Percentiles rank a stretch among this genome's conserved stretches.
phyloP scores from a whole-genome alignment of 192 early-diverging fungal genomes.

The Gonapodya prolifera region DNA sequence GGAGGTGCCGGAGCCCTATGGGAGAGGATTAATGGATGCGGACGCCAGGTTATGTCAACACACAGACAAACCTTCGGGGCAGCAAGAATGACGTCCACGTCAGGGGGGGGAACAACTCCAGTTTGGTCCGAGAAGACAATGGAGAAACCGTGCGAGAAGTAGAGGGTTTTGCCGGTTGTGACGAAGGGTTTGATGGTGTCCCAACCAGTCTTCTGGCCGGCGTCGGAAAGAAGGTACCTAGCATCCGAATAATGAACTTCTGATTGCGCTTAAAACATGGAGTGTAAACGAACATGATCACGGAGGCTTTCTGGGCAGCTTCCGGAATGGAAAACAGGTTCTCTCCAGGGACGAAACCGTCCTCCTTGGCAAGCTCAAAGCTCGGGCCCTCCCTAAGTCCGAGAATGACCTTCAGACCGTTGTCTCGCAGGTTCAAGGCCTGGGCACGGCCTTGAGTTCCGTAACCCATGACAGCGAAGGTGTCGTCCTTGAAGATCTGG shows the following conservation, averaged over 20 bases:
- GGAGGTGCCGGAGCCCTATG: conserved; percentile 71
- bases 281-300: conserved; percentile 61
- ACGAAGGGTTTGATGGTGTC: conserved; percentile 68
- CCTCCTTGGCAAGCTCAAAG: conserved; percentile 80
- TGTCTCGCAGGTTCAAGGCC: conserved; percentile 88
- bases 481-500: conserved; percentile 86
- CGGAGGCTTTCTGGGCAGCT: conserved; percentile 76
- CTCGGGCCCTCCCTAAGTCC: conserved; percentile 80
- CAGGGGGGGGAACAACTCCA: conserved; percentile 74
- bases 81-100: conserved; percentile 90
- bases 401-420: conserved; percentile 91
- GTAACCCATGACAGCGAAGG: conserved; percentile 83
- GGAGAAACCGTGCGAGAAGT: conserved; percentile 95
- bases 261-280: background rate
- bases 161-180: conserved; percentile 94
- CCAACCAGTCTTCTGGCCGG: conserved; percentile 89
- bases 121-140: conserved; percentile 89
- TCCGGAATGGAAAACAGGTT: conserved; percentile 86
- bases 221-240: conserved; percentile 71
- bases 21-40: background rate
- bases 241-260: background rate
- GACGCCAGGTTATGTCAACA: conserved; percentile 1
- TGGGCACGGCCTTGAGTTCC: conserved; percentile 92
- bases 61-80: conserved; percentile 67
- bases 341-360: conserved; percentile 94